These are phyloP conservation scores for Voacanga thouarsii DNA, from an alignment of 257 asterid species.

Conservation along the genomic window DNA sequence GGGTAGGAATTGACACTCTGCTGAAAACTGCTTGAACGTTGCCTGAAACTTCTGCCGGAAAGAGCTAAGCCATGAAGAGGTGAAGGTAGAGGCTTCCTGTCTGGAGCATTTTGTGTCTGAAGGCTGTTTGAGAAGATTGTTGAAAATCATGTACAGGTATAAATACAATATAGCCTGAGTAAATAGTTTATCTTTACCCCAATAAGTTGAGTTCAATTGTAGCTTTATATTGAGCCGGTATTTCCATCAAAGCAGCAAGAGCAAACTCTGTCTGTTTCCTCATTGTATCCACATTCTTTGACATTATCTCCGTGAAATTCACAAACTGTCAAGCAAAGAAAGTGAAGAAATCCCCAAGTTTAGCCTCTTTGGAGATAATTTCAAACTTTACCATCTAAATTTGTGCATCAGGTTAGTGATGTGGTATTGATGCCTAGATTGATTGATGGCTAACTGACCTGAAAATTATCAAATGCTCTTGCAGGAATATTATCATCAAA, in stretches of 20 bases:
- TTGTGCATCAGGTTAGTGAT: neutral
- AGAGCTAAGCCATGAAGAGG: slow-evolving; percentile 59
- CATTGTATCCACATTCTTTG: slow-evolving; percentile 47
- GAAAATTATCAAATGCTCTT: slow-evolving; percentile 32
- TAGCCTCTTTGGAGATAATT: neutral
- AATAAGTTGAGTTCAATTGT: slow-evolving; percentile 80
- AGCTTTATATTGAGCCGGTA: slow-evolving; percentile 89
- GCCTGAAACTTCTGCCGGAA: slow-evolving; percentile 37
- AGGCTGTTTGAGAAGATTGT: slow-evolving; percentile 34
- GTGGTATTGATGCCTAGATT: neutral
- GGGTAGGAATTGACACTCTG: slow-evolving; percentile 51
- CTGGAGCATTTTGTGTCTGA: slow-evolving; percentile 49
- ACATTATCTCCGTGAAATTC: slow-evolving; percentile 83
- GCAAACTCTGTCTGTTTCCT: slow-evolving; percentile 91
- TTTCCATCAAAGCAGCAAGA: slow-evolving; percentile 88
- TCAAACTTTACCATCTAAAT: neutral
- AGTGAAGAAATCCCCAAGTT: neutral
- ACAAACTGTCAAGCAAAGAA: slow-evolving; percentile 50
- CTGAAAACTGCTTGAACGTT: slow-evolving; percentile 38
- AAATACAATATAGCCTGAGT: neutral
- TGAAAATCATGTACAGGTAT: neutral
- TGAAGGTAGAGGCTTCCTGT: slow-evolving; percentile 79
- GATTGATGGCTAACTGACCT: slow-evolving; percentile 2
- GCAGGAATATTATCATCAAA: slow-evolving; percentile 34
- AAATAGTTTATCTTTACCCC: slow-evolving; percentile 46